Percentiles rank a stretch among this genome's conserved stretches.
Evolutionary conservation across 345 rosid genomes (phyloP).

Genomic region (Brassica carinata): DNA sequence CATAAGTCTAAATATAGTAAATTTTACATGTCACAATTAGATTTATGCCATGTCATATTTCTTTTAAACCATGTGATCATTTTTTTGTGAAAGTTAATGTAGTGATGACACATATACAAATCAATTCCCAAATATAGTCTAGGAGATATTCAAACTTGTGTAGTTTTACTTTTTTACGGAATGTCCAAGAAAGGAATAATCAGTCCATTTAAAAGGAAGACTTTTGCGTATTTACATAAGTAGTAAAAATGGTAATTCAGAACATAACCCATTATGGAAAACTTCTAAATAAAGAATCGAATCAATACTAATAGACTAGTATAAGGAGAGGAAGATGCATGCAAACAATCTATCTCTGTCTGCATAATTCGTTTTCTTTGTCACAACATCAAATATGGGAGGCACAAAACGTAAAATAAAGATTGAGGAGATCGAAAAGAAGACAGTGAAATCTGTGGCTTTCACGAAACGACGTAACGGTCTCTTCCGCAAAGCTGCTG

Average conservation of each 20-base stretch:
- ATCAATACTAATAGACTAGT: not conserved
- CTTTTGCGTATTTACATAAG: not conserved
- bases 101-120: no score
- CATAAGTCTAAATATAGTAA: no score
- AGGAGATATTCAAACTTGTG: not conserved
- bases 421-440: slow-evolving; percentile 7
- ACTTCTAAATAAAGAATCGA: not conserved
- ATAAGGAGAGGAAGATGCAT: slow-evolving; percentile 9
- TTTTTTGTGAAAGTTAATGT: no score
- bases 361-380: not conserved
- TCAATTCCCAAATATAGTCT: no score
- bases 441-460: not conserved
- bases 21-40: no score
- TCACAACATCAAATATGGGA: slow-evolving; percentile 20
- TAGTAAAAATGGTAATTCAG: slow-evolving; percentile 1
- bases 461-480: slow-evolving; percentile 23
- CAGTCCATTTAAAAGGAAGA: not conserved
- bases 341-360: not conserved
- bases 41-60: no score
- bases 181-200: not conserved
- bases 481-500: slow-evolving; percentile 31
- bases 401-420: slow-evolving; percentile 8
- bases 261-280: not conserved
- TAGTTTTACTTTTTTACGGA: not conserved
- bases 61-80: no score